Base-by-base conservation (phyloP, 257 asterid species). In the Ballota nigra region DNA sequence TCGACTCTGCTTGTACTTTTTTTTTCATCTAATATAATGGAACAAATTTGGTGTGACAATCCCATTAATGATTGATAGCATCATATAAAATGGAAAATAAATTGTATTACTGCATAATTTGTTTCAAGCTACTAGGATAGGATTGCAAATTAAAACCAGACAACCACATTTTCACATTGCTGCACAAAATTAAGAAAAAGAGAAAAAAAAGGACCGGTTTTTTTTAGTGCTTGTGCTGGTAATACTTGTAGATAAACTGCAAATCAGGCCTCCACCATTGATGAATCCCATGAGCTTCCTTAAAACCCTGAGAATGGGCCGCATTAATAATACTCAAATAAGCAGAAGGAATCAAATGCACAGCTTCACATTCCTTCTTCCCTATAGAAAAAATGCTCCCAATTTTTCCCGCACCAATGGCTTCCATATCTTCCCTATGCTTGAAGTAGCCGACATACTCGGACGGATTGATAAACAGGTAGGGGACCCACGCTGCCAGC, bases 341-440 rank as follows among this genome's bases (percentile, higher is more conserved):
- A n/a, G 95, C 97, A 12, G 81, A 82, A 41, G 97, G 96, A 56
- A 91, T 57, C 4, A 89, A 82, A 79, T 91, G 96, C 13, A 73
- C 72, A 1, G 96, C 87, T 13, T 84, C 91, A 22, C 62, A 66
- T 8, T 79, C 74, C 40, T 81, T 86, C 3, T 16, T 66, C 0
- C 72, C 86, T 23, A 51, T 66, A 2, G 81, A 52, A 23, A 88
- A 34, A 6, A 86, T 60, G 64, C 85, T 78, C 24, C 88, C 83
- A 0, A 86, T 81, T 41, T 76, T 79, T 16, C 87, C 88, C 1
- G 76, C 81, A 0, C 91, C 95, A 6, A 85, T 73, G 0, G 73
- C 53, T 68, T 77, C 83, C 95, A 86, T 89, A 47, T 79, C 87
- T 76, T 84, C 89, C 81, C 91, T 69, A 33, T 87, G 90, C 66